phyloP scores from a whole-genome alignment of 768 basidiomycete genomes.

The Suillus cothurnatus region DNA sequence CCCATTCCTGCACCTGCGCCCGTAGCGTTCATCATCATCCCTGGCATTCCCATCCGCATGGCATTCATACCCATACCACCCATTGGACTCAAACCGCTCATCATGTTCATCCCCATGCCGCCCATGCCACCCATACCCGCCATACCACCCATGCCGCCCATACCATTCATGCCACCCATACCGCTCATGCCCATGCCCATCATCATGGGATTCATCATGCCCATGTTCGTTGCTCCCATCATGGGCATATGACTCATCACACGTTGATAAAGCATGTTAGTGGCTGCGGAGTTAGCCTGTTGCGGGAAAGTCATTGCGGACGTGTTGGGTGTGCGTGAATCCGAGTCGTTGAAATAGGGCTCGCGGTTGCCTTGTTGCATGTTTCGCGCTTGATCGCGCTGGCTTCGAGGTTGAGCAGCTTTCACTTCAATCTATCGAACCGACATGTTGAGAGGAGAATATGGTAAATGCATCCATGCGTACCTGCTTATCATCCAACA shows the following conservation, averaged over 20 bases:
- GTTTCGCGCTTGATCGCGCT: slow-evolving; percentile 55
- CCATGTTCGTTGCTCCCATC: slow-evolving; percentile 50
- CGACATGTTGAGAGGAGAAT: neutral
- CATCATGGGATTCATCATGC: slow-evolving; percentile 52
- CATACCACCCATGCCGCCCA: slow-evolving; percentile 37
- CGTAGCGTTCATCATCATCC: slow-evolving; percentile 37
- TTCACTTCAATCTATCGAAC: slow-evolving; percentile 75
- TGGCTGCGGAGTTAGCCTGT: slow-evolving; percentile 39
- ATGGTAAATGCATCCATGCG: slow-evolving; percentile 19
- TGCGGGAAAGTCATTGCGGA: slow-evolving; percentile 36
- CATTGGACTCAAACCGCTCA: slow-evolving; percentile 26
- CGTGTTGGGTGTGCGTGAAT: slow-evolving; percentile 37
- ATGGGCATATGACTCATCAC: slow-evolving; percentile 44
- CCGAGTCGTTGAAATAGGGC: slow-evolving; percentile 37
- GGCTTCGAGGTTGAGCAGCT: slow-evolving; percentile 71
- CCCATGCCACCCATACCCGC: slow-evolving; percentile 26
- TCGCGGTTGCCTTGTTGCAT: slow-evolving; percentile 25
- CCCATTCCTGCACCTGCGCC: slow-evolving; percentile 30
- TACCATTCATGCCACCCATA: slow-evolving; percentile 44
- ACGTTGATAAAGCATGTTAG: slow-evolving; percentile 36
- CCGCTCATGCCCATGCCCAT: slow-evolving; percentile 51
- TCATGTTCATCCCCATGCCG: slow-evolving; percentile 36
- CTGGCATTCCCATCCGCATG: slow-evolving; percentile 29
- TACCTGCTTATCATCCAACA: slow-evolving; percentile 79
- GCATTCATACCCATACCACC: slow-evolving; percentile 17